These are phyloP conservation scores for Microcyclospora pomicola DNA, from an alignment of 2,329 filamentous ascomycete genomes.

Conservation along the genomic window DNA sequence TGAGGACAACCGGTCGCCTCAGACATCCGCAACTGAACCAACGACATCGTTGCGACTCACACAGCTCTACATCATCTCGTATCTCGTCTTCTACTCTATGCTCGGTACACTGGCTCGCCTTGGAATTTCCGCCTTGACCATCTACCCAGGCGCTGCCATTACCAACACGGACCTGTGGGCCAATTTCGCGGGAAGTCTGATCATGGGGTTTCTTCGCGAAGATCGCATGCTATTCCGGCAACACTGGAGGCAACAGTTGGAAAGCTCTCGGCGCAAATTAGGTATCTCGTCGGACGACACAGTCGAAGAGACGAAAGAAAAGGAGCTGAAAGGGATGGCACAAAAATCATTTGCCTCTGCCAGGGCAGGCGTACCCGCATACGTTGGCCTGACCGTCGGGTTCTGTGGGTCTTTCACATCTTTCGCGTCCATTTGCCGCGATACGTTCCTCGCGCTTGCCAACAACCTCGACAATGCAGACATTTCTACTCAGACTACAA, in stretches of 20 bases:
- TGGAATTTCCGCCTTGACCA: constrained; percentile 60
- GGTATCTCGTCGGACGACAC: constrained; percentile 20
- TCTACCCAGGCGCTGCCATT: constrained; percentile 60
- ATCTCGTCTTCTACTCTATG: constrained; percentile 72
- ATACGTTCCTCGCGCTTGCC: constrained; percentile 62
- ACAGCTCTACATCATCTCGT: constrained; percentile 49
- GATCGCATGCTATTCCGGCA: constrained; percentile 58
- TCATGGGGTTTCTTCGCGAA: constrained; percentile 73
- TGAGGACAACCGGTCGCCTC: constrained; percentile 4
- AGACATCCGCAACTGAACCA: not conserved
- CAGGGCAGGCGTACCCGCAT: constrained; percentile 68
- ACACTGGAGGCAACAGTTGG: constrained; percentile 37
- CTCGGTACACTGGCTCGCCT: constrained; percentile 68
- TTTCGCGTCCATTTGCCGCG: constrained; percentile 72
- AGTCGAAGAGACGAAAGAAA: constrained; percentile 44
- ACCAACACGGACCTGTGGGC: constrained; percentile 64
- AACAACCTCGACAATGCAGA: constrained; percentile 47
- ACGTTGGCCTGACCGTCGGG: constrained; percentile 68
- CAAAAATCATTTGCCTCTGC: constrained; percentile 20
- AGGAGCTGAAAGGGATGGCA: constrained; percentile 15
- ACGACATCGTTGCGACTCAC: constrained; percentile 1
- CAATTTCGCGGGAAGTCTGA: constrained; percentile 61
- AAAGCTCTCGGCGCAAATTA: constrained; percentile 26
- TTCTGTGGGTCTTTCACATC: constrained; percentile 80
- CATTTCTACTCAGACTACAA: constrained; percentile 15